Conservation (phyloP, 2,329 filamentous ascomycete genomes). For the Apiospora hydei region DNA sequence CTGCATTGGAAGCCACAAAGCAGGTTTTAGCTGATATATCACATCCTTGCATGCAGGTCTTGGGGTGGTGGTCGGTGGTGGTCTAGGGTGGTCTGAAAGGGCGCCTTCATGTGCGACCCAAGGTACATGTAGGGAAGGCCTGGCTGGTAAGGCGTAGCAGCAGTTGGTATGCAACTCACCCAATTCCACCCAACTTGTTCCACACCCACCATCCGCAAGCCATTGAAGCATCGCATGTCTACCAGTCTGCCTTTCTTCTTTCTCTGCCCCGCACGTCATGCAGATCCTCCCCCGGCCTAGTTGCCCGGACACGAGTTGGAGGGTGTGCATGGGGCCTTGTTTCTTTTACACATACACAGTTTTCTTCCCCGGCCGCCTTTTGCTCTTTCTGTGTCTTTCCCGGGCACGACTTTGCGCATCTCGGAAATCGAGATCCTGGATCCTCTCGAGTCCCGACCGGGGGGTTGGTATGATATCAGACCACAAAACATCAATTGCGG, state of each 20-base stretch:
- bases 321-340: slow-evolving; percentile 22
- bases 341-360: neutral
- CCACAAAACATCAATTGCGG: neutral
- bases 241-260: neutral
- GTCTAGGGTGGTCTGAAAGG: neutral
- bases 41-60: slow-evolving; percentile 6
- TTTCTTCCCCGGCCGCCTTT: neutral
- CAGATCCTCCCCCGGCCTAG: slow-evolving; percentile 31
- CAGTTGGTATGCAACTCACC: neutral
- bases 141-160: neutral
- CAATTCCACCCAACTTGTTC: neutral
- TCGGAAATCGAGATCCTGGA: slow-evolving; percentile 4
- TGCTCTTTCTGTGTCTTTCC: neutral
- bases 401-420: neutral
- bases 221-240: too few relatives aligned
- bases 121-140: neutral
- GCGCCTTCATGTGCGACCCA: neutral
- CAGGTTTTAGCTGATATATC: slow-evolving; percentile 13
- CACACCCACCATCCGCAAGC: neutral
- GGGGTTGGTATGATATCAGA: slow-evolving; percentile 1
- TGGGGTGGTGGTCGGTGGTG: neutral
- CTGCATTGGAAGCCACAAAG: neutral
- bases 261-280: slow-evolving; percentile 25
- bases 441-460: neutral
- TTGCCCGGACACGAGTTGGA: slow-evolving; percentile 34